Conservation (phyloP, 345 rosid species). For the Kernera saxatilis region DNA sequence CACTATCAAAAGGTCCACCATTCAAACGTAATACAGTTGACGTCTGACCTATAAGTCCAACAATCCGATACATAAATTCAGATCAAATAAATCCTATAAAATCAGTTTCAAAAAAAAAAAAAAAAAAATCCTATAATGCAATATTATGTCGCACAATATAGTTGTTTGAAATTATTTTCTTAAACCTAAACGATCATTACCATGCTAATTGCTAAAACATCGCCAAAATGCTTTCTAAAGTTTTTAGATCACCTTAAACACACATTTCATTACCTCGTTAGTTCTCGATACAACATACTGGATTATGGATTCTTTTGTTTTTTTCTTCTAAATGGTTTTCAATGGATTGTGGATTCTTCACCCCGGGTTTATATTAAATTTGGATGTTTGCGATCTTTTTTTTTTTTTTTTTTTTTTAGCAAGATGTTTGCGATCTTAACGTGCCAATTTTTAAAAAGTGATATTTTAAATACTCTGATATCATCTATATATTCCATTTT, state of each 20-base stretch:
- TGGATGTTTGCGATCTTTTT: not conserved
- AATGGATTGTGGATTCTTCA: not conserved
- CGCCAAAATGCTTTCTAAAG: not conserved
- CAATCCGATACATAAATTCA: too few species aligned
- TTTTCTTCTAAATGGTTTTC: too few species aligned
- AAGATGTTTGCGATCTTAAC: not conserved
- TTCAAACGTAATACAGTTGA: too few species aligned
- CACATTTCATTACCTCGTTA: not conserved
- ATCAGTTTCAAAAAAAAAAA: too few species aligned
- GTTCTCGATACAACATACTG: not conserved
- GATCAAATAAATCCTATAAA: too few species aligned
- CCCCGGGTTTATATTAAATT: not conserved
- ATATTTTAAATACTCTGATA: too few species aligned
- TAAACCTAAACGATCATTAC: not conserved
- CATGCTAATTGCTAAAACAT: not conserved
- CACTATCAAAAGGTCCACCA: too few species aligned
- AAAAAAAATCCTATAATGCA: too few species aligned
- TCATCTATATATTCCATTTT: too few species aligned
- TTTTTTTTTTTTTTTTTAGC: too few species aligned
- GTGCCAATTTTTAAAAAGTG: not conserved
- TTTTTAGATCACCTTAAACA: not conserved
- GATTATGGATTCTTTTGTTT: not conserved
- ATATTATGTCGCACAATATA: too few species aligned
- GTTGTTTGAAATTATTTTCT: not conserved
- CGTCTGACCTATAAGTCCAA: too few species aligned